Evolutionary conservation across 2,329 filamentous ascomycete species (phyloP), one percentile per base, ranked within the genome.

Genomic region (Akanthomyces uredinophilus): DNA sequence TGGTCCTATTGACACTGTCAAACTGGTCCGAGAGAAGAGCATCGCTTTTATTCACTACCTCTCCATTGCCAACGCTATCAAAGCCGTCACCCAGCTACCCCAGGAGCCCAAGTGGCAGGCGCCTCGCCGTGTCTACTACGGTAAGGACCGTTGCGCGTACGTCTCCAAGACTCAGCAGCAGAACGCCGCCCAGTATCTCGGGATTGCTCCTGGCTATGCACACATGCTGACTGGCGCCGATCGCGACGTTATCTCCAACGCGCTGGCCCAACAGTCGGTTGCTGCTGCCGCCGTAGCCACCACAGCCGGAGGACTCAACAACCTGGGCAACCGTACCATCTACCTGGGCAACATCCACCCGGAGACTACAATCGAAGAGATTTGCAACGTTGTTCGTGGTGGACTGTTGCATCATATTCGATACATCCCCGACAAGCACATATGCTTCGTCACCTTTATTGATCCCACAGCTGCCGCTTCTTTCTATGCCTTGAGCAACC

Each of bases 101-200:
- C 94, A 98, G 75, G 95, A 99, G 77, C 82, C 90, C 43, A 97
- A 96, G 78, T 99, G 95, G 95, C 93, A 97, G 75, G 86, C 92
- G 10, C 95, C 95, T 58, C 90, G 92, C 67, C 90, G 95, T 59
- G 95, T 99, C 13, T 98, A 96, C 83, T 99, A 99, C 71, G 95
- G 95, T 76, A 99, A 99, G 81, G 95, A 99, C 74, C 87, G 95
- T 65, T 99, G 95, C 72, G 95, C 95, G 20, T 99, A 99, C 71
- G 94, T 99, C 58, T 99, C 95, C 64, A 99, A 99, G 84, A 99
- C 95, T 0, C 95, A 99, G 78, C 95, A 99, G 79, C 95, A 99
- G 78, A 99, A 99, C 70, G 95, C 95, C 8, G 95, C 95, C 39
- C 95, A 99, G 77, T 99, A 98, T 74, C 84, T 99, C 27, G 95